A percentile compares a stretch with the other conserved stretches of the same genome.
Conservation (phyloP, 192 early-diverging fungal genomes). For the Entomortierella lignicola region DNA sequence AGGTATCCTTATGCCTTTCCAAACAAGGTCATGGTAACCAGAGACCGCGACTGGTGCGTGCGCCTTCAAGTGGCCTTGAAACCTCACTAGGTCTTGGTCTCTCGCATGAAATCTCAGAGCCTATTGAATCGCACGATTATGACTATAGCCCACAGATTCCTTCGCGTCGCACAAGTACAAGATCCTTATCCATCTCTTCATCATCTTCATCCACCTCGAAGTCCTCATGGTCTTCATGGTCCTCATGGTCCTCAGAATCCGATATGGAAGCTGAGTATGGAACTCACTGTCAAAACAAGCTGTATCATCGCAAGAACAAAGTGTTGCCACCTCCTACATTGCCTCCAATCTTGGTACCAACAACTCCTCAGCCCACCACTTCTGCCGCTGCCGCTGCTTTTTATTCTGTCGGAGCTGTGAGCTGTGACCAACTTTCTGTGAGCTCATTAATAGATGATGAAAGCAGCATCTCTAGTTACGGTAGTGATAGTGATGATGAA, state of each 20-base stretch:
- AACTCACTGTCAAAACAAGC: background rate
- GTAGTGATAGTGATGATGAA: slow-evolving; percentile 23
- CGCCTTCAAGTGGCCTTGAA: background rate
- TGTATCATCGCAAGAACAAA: slow-evolving; percentile 29
- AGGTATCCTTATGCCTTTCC: background rate
- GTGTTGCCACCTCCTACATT: slow-evolving; percentile 32
- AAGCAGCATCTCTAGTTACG: background rate
- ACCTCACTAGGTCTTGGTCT: background rate
- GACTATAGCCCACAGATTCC: background rate
- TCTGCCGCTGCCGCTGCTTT: background rate
- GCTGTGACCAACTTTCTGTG: background rate
- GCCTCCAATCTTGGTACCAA: slow-evolving; percentile 22
- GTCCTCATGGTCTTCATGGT: background rate
- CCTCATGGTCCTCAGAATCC: slow-evolving; percentile 1
- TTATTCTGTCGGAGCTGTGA: background rate
- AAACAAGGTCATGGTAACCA: background rate
- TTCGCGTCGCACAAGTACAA: background rate
- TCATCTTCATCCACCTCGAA: background rate
- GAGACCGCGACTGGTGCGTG: background rate
- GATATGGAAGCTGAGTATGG: background rate
- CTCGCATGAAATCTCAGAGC: background rate
- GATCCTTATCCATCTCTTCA: slow-evolving; percentile 7
- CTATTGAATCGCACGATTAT: background rate
- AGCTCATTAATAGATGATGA: slow-evolving; percentile 7
- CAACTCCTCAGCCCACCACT: background rate